Evolutionary conservation across 2,329 filamentous ascomycete species (phyloP).

Genomic region (Cadophora gregata): DNA sequence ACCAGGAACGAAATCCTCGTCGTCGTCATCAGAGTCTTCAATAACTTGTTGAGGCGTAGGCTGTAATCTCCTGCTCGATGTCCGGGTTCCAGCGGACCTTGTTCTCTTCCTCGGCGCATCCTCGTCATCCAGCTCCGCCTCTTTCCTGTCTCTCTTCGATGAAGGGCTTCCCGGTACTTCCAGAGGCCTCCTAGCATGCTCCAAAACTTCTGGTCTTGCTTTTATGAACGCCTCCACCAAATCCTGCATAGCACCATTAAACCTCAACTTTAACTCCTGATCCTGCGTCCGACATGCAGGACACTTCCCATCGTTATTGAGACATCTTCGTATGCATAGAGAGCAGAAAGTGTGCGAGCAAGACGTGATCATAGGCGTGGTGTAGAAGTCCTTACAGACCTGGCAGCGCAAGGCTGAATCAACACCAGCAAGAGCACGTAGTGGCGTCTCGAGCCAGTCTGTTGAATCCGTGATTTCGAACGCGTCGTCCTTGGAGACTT

Average conservation of each 20-base stretch:
- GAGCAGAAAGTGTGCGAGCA: slow-evolving; percentile 98
- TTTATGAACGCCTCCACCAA: slow-evolving; percentile 78
- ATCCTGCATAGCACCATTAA: slow-evolving; percentile 86
- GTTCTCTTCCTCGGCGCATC: slow-evolving; percentile 54
- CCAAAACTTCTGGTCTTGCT: slow-evolving; percentile 66
- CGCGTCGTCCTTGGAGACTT: slow-evolving; percentile 30
- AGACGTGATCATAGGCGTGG: slow-evolving; percentile 91
- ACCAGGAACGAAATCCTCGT: slow-evolving; percentile 43
- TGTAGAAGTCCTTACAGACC: slow-evolving; percentile 97
- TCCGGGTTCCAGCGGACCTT: slow-evolving; percentile 56
- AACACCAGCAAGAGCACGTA: slow-evolving; percentile 70
- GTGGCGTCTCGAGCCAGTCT: slow-evolving; percentile 78
- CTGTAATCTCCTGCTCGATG: slow-evolving; percentile 46
- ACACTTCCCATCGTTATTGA: slow-evolving; percentile 85
- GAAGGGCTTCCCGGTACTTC: slow-evolving; percentile 31
- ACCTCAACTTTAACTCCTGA: slow-evolving; percentile 83
- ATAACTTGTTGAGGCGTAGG: slow-evolving; percentile 40
- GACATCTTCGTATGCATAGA: slow-evolving; percentile 86
- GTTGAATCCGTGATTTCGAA: slow-evolving; percentile 74
- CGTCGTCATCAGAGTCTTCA: slow-evolving; percentile 39
- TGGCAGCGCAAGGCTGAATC: slow-evolving; percentile 91
- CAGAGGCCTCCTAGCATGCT: slow-evolving; percentile 62
- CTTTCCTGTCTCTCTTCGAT: slow-evolving; percentile 59
- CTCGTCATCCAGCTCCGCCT: slow-evolving; percentile 41
- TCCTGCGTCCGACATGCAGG: slow-evolving; percentile 80